Base-by-base conservation (phyloP, 306 rosid species). In the Rosa persica region DNA sequence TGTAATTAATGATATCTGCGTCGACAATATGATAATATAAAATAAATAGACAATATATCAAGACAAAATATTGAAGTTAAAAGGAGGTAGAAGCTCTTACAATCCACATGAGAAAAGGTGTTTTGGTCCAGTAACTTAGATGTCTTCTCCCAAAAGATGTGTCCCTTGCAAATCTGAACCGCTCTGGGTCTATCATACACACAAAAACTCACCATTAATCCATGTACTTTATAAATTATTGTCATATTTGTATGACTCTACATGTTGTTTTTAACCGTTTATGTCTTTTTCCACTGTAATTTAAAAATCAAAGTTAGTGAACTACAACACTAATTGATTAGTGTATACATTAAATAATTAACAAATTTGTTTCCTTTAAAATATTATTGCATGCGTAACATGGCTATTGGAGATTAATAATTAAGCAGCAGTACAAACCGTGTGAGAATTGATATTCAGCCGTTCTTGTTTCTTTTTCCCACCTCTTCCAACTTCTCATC, bases 71-170 rank as follows among this genome's bases (percentile, higher is more conserved):
- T 17, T 12, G 19, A 36, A 15, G 8, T 3, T 3, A 12, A 2
- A 54, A 27, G 13, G 20, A 13, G 11, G 27, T 9, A 7, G 34
- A 61, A 6, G 17, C n/a, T 10, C 98, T 86, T 87, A 94, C 98
- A 20, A 89, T 90, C 97, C 98, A 94, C 80, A 94, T 83, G 40
- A 91, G 90, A 17, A 81, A 1, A 66, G 97, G 93, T 39, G 80
- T 85, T 61, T 86, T 76, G 34, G 97, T 91, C 97, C 98, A 94
- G 23, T 30, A 87, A 48, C 89, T 88, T 78, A 94, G 80, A 67
- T 94, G 98, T 61, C 98, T 94, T 76, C 93, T 94, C 43, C 98
- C 98, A 73, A 94, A 94, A 2, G 98, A 89, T 0, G 98, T 94
- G 47, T 94, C 95, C 73, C 92, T 92, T 0, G 98, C 91, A 88